Conservation (phyloP, 148 eudicot species). For the Nepenthes mirabilis region DNA sequence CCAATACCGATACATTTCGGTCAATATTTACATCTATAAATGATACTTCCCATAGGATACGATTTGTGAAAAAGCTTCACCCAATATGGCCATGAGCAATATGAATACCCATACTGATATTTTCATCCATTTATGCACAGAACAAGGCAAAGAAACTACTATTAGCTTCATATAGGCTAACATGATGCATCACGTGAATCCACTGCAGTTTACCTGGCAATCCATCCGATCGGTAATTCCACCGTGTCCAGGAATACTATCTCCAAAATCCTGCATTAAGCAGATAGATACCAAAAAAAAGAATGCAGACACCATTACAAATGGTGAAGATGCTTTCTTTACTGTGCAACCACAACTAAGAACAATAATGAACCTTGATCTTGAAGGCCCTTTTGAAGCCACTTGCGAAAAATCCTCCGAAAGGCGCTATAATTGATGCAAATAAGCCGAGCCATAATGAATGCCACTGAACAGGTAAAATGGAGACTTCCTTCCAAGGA, state of each 20-base stretch:
- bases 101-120: neutral
- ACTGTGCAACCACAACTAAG: neutral
- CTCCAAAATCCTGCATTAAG: constrained; percentile 65
- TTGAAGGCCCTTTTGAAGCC: constrained; percentile 86
- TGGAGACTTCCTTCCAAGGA: constrained; percentile 43
- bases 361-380: constrained; percentile 33
- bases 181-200: neutral
- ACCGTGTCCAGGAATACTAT: constrained; percentile 90
- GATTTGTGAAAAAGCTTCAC: too few species aligned
- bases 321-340: neutral
- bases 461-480: constrained; percentile 79
- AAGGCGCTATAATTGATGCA: constrained; percentile 84
- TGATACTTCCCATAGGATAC: too few species aligned
- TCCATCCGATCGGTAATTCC: constrained; percentile 89
- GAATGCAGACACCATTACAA: neutral
- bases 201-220: constrained; percentile 47
- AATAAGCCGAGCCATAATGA: constrained; percentile 65
- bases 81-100: neutral
- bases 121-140: neutral
- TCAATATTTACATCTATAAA: too few species aligned
- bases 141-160: neutral
- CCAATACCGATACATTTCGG: too few species aligned
- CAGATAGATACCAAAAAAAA: neutral
- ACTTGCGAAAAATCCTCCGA: constrained; percentile 90
- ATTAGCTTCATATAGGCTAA: too few species aligned